These are phyloP conservation scores for Trichoderma hamatum DNA, from an alignment of 2,329 filamentous ascomycete species.

Conservation along the genomic window DNA sequence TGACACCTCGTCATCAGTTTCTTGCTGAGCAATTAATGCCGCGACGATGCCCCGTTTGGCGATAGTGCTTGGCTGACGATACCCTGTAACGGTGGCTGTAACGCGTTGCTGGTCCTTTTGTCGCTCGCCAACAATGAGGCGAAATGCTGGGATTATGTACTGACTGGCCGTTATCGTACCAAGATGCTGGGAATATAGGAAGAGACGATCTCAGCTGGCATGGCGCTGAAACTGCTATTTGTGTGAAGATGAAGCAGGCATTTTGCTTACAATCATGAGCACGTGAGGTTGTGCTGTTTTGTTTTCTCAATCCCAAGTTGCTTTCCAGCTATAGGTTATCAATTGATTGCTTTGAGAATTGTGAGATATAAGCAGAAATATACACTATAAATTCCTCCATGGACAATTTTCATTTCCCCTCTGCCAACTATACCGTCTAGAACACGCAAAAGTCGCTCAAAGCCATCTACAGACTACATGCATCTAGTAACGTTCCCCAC, in stretches of 20 bases:
- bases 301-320: not conserved
- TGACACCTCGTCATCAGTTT: not conserved
- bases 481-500: not conserved
- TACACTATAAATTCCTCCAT: no score
- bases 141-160: not conserved
- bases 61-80: not conserved
- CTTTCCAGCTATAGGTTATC: not conserved
- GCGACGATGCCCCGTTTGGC: not conserved
- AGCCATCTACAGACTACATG: not conserved
- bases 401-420: no score
- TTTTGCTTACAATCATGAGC: not conserved
- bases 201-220: not conserved
- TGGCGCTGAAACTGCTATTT: not conserved
- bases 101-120: not conserved
- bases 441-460: not conserved
- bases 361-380: not conserved
- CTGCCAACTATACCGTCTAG: no score
- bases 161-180: not conserved
- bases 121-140: not conserved
- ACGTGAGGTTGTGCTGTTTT: not conserved
- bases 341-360: not conserved
- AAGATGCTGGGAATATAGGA: not conserved
- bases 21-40: not conserved
- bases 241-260: not conserved
- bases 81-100: not conserved